A percentile compares a stretch with the other conserved stretches of the same genome.
phyloP scores from a whole-genome alignment of 2,329 filamentous ascomycete genomes.

The Pestalotiopsis sp. region DNA sequence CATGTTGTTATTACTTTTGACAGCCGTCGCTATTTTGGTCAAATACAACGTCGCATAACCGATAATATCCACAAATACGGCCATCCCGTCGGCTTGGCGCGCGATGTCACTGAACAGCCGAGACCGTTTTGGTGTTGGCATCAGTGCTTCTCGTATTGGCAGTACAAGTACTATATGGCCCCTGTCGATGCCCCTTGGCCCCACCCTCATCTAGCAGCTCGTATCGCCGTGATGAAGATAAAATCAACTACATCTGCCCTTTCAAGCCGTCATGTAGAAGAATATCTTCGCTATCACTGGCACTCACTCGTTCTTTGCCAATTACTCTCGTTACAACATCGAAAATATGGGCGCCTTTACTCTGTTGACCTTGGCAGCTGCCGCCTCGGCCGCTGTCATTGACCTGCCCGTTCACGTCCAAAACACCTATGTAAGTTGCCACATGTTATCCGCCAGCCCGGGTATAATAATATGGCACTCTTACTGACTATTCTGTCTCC shows the following conservation, averaged over 20 bases:
- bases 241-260: background rate
- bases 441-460: background rate
- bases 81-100: background rate
- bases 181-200: background rate
- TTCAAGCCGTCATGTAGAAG: background rate
- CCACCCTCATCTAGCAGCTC: background rate
- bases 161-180: background rate
- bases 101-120: background rate
- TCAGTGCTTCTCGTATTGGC: background rate
- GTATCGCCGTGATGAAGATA: background rate
- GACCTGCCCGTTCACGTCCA: constrained; percentile 15
- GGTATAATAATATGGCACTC: background rate
- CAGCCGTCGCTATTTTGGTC: background rate
- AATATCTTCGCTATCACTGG: background rate
- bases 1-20: background rate
- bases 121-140: background rate
- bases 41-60: background rate
- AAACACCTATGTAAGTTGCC: constrained; percentile 15
- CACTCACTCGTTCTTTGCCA: background rate
- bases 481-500: background rate
- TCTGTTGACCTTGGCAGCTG: constrained; percentile 1
- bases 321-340: background rate
- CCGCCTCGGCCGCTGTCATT: constrained; percentile 14
- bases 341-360: background rate
- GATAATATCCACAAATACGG: background rate